Base-by-base conservation (phyloP, 805 yeast species). In the Isabelozyma gotoi region DNA sequence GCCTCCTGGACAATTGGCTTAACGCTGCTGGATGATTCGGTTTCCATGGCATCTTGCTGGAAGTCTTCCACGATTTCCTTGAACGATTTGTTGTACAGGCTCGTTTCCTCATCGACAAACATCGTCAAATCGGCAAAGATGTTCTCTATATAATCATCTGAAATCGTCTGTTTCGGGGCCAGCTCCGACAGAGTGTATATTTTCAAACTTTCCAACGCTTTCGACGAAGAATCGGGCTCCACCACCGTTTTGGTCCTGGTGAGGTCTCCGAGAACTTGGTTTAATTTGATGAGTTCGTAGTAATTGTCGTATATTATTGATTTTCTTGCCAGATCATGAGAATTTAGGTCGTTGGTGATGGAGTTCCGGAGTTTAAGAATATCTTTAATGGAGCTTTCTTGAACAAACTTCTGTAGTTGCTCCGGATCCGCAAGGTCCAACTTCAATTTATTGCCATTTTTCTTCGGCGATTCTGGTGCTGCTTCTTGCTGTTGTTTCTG, bases 261-360 rank as follows among this genome's bases (percentile, higher is more conserved):
- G 14, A 62, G 42, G 17, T 55, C 56, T 12, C 48, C 46, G 18
- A 85, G 62, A 3, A 83, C 76, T 38, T 81, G 78, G 52, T 81
- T 83, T 45, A 85, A 76, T 53, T 82, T 82, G 55, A 85, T 83
- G 49, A 85, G 65, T 47, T 85, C 91, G 58, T 81, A 83, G 68
- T 85, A 85, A 55, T 85, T 85, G 60, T 85, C 87, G 60, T 85
- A 85, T 8, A 85, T 82, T 34, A 85, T 83, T 20, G 85, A 78
- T 52, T 85, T 85, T 49, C 83, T 82, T 37, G 78, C 81, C 53
- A 80, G 76, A 46, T 80, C 82, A 40, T 76, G 80, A 12, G 77
- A 59, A 45, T 77, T 78, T 43, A 81, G 64, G 40, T 71, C 68
- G 21, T 68, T 68, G 18, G 74, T 70, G 7, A 79, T 67, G 12